phyloP scores from a whole-genome alignment of 108 stramenopile species.

The Seminavis robusta region DNA sequence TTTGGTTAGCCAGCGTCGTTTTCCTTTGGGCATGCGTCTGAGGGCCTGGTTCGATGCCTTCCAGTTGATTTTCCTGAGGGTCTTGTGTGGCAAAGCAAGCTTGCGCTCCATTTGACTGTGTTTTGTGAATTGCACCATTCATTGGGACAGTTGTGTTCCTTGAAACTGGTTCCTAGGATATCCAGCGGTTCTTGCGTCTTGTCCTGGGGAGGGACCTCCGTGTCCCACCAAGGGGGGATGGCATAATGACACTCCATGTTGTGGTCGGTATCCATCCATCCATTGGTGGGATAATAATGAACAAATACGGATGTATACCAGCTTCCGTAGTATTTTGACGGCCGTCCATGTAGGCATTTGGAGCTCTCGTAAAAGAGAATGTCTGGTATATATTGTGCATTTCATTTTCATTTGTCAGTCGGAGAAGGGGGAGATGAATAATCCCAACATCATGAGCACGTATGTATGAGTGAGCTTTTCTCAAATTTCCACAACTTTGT shows the following conservation, averaged over 20 bases:
- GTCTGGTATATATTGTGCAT: no score
- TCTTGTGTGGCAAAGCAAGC: no score
- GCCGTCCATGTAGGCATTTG: constrained; percentile 82
- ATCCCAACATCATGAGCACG: no score
- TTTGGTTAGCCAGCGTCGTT: no score
- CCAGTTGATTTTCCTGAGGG: no score
- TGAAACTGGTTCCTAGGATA: background rate
- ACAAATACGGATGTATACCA: constrained; percentile 75
- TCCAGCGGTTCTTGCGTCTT: background rate
- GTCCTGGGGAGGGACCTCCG: constrained; percentile 17
- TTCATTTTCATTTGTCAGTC: no score
- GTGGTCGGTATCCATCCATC: constrained; percentile 31
- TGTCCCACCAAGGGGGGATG: constrained; percentile 47
- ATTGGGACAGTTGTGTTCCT: constrained; percentile 10
- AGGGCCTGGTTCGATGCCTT: no score
- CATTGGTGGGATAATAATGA: constrained; percentile 72
- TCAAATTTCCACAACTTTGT: no score
- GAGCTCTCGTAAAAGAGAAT: constrained; percentile 83
- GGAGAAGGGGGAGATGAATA: no score
- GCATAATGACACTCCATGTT: constrained; percentile 66
- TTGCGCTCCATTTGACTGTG: constrained; percentile 12
- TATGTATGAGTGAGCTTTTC: no score
- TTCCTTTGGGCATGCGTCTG: no score
- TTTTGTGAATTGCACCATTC: constrained; percentile 11
- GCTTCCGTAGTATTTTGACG: constrained; percentile 52